Evolutionary conservation across 164 flowering plant genomes (phyloP).

Genomic region (Vitis rupestris): DNA sequence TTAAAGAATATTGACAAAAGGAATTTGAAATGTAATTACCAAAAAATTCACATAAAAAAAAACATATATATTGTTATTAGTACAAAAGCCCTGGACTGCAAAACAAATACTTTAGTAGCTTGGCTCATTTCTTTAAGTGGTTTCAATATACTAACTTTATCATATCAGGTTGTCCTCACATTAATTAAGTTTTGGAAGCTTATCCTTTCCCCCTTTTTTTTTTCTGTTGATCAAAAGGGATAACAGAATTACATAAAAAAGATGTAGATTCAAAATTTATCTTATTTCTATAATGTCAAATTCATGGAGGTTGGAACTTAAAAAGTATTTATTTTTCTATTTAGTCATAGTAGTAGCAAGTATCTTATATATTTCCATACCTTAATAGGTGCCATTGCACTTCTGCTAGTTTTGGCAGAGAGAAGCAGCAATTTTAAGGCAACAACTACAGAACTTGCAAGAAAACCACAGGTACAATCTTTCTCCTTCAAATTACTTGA

Average conservation of each 20-base stretch:
- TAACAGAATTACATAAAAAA: neutral
- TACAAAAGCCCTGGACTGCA: no score
- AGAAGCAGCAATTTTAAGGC: constrained; percentile 44
- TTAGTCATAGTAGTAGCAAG: neutral
- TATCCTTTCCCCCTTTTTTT: no score
- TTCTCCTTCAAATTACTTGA: neutral
- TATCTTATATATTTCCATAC: neutral
- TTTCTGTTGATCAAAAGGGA: no score
- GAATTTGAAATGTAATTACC: no score
- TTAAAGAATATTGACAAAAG: no score
- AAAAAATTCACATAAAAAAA: no score
- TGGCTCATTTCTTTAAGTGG: no score
- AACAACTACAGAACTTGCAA: constrained; percentile 39
- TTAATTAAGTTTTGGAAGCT: no score
- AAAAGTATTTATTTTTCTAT: neutral
- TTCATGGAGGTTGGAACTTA: neutral
- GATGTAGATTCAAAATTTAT: neutral
- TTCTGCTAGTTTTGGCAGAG: constrained; percentile 42
- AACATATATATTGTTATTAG: no score
- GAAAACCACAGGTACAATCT: constrained; percentile 39
- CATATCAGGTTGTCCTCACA: no score
- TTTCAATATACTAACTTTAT: no score
- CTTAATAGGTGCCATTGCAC: neutral
- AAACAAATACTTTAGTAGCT: no score
- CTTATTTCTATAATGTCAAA: neutral